Percentiles rank a stretch among this genome's conserved stretches.
Conservation (phyloP, 192 early-diverging fungal genomes). For the Coemansia sp. region DNA sequence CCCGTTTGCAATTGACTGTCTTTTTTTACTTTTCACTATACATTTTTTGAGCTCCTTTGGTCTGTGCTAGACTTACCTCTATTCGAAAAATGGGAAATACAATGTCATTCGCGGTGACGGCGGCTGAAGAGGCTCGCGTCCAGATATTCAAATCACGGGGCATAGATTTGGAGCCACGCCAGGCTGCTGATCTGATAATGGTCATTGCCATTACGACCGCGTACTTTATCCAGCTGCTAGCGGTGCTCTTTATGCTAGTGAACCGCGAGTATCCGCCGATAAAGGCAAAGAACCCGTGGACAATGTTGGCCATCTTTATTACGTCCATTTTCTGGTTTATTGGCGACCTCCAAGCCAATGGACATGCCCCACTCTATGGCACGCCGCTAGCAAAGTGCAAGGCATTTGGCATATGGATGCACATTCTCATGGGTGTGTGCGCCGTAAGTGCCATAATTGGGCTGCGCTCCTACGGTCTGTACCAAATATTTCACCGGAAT, state of each 20-base stretch:
- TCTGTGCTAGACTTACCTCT: neutral
- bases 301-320: conserved; percentile 31
- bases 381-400: conserved; percentile 28
- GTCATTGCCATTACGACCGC: neutral
- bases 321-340: conserved; percentile 46
- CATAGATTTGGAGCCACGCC: conserved; percentile 23
- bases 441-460: conserved; percentile 31
- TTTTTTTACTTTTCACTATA: neutral
- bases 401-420: conserved; percentile 46
- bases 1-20: neutral
- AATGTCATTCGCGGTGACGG: conserved; percentile 23
- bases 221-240: conserved; percentile 31
- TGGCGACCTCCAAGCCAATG: conserved; percentile 49
- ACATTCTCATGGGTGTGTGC: conserved; percentile 29
- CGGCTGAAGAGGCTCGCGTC: conserved; percentile 18
- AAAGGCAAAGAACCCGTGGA: conserved; percentile 49
- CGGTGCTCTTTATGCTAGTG: conserved; percentile 27
- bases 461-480: neutral
- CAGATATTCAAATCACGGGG: neutral
- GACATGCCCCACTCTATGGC: conserved; percentile 34
- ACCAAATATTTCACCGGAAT: neutral
- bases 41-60: neutral
- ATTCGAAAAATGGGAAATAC: conserved; percentile 23
- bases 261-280: conserved; percentile 54
- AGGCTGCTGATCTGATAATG: conserved; percentile 18